phyloP scores from a whole-genome alignment of 2,329 filamentous ascomycete species.

The Colletotrichum chlorophyti region DNA sequence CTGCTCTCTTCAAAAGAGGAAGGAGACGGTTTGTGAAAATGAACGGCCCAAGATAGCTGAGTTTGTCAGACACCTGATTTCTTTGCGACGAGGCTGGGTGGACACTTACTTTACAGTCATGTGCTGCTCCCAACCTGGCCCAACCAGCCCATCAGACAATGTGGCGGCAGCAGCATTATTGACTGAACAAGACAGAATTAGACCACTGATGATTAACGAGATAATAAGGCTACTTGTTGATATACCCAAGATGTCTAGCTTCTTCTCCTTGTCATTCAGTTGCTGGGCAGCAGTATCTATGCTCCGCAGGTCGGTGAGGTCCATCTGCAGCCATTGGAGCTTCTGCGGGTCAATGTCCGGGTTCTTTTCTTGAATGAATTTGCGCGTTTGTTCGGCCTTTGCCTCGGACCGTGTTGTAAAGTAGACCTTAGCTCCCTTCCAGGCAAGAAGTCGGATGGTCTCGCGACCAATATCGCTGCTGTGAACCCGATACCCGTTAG shows the following conservation, averaged over 20 bases:
- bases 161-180: constrained; percentile 32
- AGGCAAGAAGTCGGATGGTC: constrained; percentile 33
- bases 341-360: constrained; percentile 11
- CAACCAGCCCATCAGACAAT: not conserved
- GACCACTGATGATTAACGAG: not conserved
- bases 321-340: constrained; percentile 32
- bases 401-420: constrained; percentile 31
- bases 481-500: too few relatives aligned
- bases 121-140: constrained; percentile 31
- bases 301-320: constrained; percentile 30
- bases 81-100: too few relatives aligned
- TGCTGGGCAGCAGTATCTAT: constrained; percentile 25
- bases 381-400: constrained; percentile 22
- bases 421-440: constrained; percentile 35
- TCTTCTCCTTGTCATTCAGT: constrained; percentile 28
- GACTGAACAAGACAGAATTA: constrained; percentile 27
- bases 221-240: too few relatives aligned
- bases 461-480: constrained; percentile 34
- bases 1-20: constrained; percentile 34
- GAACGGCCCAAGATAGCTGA: constrained; percentile 34
- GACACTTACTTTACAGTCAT: constrained; percentile 33
- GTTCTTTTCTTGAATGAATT: not conserved
- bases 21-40: constrained; percentile 34
- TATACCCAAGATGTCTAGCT: constrained; percentile 35
- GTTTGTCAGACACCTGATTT: too few relatives aligned